Evolutionary conservation across 257 asterid genomes (phyloP), one percentile per base, ranked within the genome.

Genomic region (Orobanche coerulescens): DNA sequence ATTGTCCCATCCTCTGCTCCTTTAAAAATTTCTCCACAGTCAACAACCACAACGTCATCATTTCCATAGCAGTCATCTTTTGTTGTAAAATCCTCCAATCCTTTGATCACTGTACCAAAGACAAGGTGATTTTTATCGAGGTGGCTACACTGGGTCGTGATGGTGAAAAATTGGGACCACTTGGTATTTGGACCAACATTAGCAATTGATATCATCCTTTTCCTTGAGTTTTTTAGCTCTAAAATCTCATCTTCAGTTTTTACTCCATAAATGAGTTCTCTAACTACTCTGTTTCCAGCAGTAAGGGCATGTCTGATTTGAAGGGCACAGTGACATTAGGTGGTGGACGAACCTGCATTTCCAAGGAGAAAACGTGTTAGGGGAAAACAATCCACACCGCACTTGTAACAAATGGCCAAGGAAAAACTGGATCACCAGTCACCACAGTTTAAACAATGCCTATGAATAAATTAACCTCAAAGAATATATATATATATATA

Each of bases 161-260:
- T 59, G 69, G 87, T 82, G 68, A 71, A 76, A 75, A 90, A 90
- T 46, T 87, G 88, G 12, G 97, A 90, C 15, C 88, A 88, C 8
- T 87, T 90, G 5, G 88, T 84, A 71, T 90, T 55, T 28, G 94
- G 90, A 14, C 97, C 97, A 37, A 84, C 60, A 76, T 90, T 90
- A 23, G 82, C 94, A 95, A 90, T 87, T 58, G 97, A 82, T 16
- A 90, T 51, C 79, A 86, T 82, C 52, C 97, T 95, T 69, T 86
- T 86, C 64, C 87, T 79, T 37, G 66, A 79, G 74, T 90, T 94
- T 60, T 84, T 90, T 61, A 90, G 69, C 60, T 84, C 88, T 39
- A 90, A 84, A 57, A 82, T 90, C 63, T 90, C 97, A 70, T 90
- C 97, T n/a, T 86, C 97, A 57, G 87, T 86, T 43, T 76, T 81